A percentile compares a stretch with the other conserved stretches of the same genome.
Evolutionary conservation across 2,329 filamentous ascomycete genomes (phyloP).

Genomic region (Exutisphaerella laricina): DNA sequence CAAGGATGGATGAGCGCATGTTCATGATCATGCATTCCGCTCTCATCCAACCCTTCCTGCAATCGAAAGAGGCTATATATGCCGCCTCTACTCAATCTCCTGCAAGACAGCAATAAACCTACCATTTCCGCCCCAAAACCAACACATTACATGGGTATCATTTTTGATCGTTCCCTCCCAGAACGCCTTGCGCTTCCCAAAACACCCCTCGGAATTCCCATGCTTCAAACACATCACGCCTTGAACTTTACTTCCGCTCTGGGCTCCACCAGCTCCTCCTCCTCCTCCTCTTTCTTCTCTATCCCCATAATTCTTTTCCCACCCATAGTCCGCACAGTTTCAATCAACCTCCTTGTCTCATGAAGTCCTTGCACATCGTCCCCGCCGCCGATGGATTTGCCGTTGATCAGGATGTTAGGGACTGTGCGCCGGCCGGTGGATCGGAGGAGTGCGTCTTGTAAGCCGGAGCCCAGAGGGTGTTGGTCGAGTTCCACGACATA

Average conservation of each 20-base stretch:
- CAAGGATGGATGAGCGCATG: too few relatives aligned
- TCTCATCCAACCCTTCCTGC: too few relatives aligned
- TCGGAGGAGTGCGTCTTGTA: conserved; percentile 67
- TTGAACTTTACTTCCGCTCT: conserved; percentile 21
- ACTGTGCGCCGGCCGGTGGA: conserved; percentile 80
- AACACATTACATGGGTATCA: too few relatives aligned
- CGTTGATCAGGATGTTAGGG: conserved; percentile 85
- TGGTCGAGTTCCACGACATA: conserved; percentile 86
- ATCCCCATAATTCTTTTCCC: conserved; percentile 55
- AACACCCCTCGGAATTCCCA: too few relatives aligned
- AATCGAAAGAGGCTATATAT: too few relatives aligned
- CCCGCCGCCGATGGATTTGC: conserved; percentile 81
- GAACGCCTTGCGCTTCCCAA: too few relatives aligned
- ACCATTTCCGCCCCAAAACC: too few relatives aligned
- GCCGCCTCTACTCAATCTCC: too few relatives aligned
- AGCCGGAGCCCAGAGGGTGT: conserved; percentile 62
- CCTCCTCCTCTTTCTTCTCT: conserved; percentile 9
- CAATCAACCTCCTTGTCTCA: conserved; percentile 57
- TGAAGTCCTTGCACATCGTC: conserved; percentile 73
- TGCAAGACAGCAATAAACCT: too few relatives aligned
- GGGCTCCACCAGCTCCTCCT: conserved; percentile 6
- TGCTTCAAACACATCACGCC: too few relatives aligned
- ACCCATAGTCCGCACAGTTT: conserved; percentile 67
- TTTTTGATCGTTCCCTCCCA: too few relatives aligned
- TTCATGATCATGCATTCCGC: too few relatives aligned